Conservation (phyloP, 164 flowering plant species). For the Houttuynia cordata region DNA sequence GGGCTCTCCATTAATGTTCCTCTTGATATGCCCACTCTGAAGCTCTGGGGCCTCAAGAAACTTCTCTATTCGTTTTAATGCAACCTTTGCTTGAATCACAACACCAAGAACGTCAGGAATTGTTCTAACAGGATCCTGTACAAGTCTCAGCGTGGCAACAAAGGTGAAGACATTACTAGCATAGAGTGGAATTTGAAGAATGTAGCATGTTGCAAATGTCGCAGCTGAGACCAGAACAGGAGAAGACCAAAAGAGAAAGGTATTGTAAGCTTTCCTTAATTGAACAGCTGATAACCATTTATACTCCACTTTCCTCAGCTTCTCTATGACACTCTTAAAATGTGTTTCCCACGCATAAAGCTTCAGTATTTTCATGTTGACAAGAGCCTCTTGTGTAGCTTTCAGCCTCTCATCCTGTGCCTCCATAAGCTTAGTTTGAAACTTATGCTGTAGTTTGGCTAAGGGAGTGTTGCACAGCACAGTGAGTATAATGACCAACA, state of each 20-base stretch:
- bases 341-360: slow-evolving; percentile 71
- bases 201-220: slow-evolving; percentile 53
- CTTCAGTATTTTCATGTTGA: slow-evolving; percentile 56
- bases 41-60: slow-evolving; percentile 62
- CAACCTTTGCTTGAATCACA: slow-evolving; percentile 51
- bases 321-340: slow-evolving; percentile 38
- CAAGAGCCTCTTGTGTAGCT: slow-evolving; percentile 42
- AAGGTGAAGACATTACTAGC: slow-evolving; percentile 76
- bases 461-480: slow-evolving; percentile 50
- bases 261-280: slow-evolving; percentile 28
- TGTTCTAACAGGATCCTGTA: slow-evolving; percentile 52
- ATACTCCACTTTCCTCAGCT: slow-evolving; percentile 31
- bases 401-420: slow-evolving; percentile 52
- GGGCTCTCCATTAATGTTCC: slow-evolving; percentile 2
- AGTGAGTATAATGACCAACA: slow-evolving; percentile 35
- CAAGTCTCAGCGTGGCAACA: slow-evolving; percentile 55
- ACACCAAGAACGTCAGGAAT: slow-evolving; percentile 47
- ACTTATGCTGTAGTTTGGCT: slow-evolving; percentile 50
- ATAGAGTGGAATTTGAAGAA: slow-evolving; percentile 34
- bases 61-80: slow-evolving; percentile 30
- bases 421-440: slow-evolving; percentile 41
- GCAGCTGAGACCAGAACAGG: slow-evolving; percentile 57
- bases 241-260: slow-evolving; percentile 51
- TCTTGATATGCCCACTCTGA: slow-evolving; percentile 16
- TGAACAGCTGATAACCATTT: slow-evolving; percentile 49